Evolutionary conservation across 1,284 basidiomycete genomes (phyloP), one percentile per base, ranked within the genome.

Genomic region (Testicularia cyperi): DNA sequence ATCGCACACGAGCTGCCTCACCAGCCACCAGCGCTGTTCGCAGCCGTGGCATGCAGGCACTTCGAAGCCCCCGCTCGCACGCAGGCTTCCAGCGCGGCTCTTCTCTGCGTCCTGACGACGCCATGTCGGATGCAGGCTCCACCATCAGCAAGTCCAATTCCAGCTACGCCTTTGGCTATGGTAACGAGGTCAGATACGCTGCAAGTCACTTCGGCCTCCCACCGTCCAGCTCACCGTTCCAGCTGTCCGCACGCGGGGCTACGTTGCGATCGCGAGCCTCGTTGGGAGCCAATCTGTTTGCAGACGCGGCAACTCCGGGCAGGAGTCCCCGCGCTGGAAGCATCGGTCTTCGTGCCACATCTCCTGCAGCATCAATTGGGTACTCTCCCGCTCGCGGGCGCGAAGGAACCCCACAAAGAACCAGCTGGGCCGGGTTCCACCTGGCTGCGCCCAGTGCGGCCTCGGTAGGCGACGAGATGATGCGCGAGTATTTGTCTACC

Each of bases 401-500:
- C 8, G 38, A 51, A 21, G 44, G 22, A 4, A 61, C 65, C 12
- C 48, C 65, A 2, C 45, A 48, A 23, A 49, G 63, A 20, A 58
- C 55, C 39, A 51, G 67, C 27, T 73, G 70, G 70, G 55, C 52
- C 32, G 54, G 49, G n/a, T 48, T 73, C 49, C 56, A 68, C 29
- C 51, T 73, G 4, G 65, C 58, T 6, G 49, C 69, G 15, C 54
- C 51, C 5, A 56, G 47, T 20, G 38, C 40, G 6, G 54, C 57
- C 1, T 56, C 54, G 0, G 40, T 64, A 3, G 66, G 66, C 33
- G 66, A 69, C 40, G 60, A 66, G 31, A 54, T 69, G 46, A 66
- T 66, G 64, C 45, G 57, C 29, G 64, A 65, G 16, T 64, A 62
- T 21, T 37, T 61, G 6, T 27, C 56, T 1, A 51, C 53, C 6